These are phyloP conservation scores for Chlorella sp. DNA, from an alignment of 139 green algal species.

Conservation along the genomic window DNA sequence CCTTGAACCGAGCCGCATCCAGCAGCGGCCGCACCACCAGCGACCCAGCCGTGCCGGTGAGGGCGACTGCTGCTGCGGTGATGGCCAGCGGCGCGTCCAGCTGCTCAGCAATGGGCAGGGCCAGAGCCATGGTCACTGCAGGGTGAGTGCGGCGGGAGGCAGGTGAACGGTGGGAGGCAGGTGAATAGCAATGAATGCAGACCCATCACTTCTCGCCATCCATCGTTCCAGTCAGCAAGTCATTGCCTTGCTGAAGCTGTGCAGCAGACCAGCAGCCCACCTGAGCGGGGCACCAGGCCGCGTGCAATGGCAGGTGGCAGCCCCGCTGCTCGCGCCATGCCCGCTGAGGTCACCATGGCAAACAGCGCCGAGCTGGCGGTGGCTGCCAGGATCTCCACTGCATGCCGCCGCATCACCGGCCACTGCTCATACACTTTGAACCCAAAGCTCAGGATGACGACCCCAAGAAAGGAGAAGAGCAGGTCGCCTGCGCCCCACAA, in stretches of 20 bases:
- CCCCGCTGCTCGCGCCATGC: conserved; percentile 59
- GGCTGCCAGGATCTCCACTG: conserved; percentile 81
- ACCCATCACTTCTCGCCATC: not conserved
- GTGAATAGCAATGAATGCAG: not conserved
- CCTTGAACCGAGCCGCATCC: conserved; percentile 65
- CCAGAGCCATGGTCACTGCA: conserved; percentile 85
- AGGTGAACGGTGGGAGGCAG: not conserved
- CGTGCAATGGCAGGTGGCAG: conserved; percentile 66
- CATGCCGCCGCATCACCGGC: conserved; percentile 79
- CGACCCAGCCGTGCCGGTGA: conserved; percentile 80
- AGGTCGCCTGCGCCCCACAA: conserved; percentile 70
- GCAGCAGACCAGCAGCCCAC: not conserved
- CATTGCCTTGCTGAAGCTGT: not conserved
- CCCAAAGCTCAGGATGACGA: conserved; percentile 89
- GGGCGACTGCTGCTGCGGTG: conserved; percentile 81
- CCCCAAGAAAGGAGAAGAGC: conserved; percentile 87
- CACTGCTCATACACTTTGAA: conserved; percentile 81
- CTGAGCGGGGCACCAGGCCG: conserved; percentile 74
- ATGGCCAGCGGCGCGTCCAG: conserved; percentile 75
- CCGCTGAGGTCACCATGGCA: conserved; percentile 79
- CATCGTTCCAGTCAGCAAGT: too few species aligned
- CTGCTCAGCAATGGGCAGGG: conserved; percentile 79
- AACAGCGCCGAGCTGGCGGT: conserved; percentile 73
- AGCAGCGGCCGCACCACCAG: conserved; percentile 74
- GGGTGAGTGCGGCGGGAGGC: not conserved